Base-by-base conservation (phyloP, 2,329 filamentous ascomycete genomes). In the Bipolaris cookei region DNA sequence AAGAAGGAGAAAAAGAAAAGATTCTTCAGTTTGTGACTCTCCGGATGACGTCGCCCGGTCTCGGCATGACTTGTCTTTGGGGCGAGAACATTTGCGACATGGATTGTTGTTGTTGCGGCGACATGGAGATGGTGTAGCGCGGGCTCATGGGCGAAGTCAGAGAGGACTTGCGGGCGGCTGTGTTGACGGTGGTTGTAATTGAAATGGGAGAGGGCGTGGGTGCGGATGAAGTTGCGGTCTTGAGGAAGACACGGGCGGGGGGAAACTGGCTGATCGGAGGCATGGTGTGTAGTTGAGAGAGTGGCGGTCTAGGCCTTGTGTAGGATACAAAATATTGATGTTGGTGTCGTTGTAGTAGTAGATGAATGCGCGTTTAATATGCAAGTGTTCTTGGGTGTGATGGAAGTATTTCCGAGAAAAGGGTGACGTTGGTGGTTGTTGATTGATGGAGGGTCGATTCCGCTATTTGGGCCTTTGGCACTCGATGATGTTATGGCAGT, bases 231-330 rank as follows among this genome's bases (percentile, higher is more conserved):
- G 53, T 18, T 18, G 59, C 47, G 4, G 55, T 61, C 49, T 73
- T 71, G 51, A 73, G 58, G 51, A 71, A 73, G 60, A 72, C 68
- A 18, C 70, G 65, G 4, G 70, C 70, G 10, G 70, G 69, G 13
- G 70, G 70, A 54, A 73, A 71, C 64, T 72, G 68, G 59, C 68
- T 71, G 55, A 73, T 62, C 52, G 70, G 61, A 66, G 70, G 70
- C 70, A 73, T 73, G 45, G 32, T 57, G 42, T 25, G 37, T 5
- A 50, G 28, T 30, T 30, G 28, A 30, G 28, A 30, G 10, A 30
- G 28, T 30, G 28, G 28, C 28, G 28, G 28, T 30, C 28, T 30
- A 30, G 28, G 28, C 28, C 28, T 37, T 35, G 34, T 37, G 6
- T 44, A n/a, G 20, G 21, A 41, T 32, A 25, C 23, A 28, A 34